Conservation (phyloP, 371 early-diverging fungal genomes). For the Mortierella sp. region DNA sequence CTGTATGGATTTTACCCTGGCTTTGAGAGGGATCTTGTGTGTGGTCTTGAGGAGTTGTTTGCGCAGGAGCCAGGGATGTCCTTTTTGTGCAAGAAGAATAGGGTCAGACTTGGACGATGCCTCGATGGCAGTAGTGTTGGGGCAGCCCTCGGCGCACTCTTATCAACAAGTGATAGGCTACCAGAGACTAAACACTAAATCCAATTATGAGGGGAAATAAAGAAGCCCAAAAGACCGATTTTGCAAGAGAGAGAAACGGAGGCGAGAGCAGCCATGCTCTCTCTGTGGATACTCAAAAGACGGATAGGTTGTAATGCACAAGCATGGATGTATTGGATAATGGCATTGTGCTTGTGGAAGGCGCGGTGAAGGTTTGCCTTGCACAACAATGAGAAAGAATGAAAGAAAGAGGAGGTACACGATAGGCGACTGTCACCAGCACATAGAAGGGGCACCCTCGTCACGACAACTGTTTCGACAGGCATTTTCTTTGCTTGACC, state of each 20-base stretch:
- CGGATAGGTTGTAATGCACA: not conserved
- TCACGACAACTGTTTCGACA: not conserved
- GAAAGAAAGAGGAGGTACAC: not conserved
- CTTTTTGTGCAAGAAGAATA: not conserved
- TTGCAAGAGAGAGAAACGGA: too few relatives aligned
- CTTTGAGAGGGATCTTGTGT: constrained; percentile 79
- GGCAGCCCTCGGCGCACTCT: not conserved
- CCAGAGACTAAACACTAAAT: not conserved
- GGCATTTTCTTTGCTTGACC: not conserved
- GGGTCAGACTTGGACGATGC: not conserved
- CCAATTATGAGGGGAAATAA: not conserved
- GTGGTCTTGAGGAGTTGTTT: constrained; percentile 54
- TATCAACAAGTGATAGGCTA: not conserved
- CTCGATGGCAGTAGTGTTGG: not conserved
- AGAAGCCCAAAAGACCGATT: not conserved
- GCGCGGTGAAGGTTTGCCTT: not conserved
- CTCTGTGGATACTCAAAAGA: not conserved
- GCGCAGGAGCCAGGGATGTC: not conserved
- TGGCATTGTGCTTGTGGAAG: too few relatives aligned
- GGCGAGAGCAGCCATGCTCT: too few relatives aligned
- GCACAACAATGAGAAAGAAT: too few relatives aligned
- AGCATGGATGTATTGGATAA: not conserved
- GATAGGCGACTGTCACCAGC: not conserved
- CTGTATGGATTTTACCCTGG: constrained; percentile 94
- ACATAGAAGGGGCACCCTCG: not conserved